Percentiles rank a stretch among this genome's conserved stretches.
Evolutionary conservation across 176 grass and related monocot species (phyloP).

Genomic region (Raddia distichophylla): DNA sequence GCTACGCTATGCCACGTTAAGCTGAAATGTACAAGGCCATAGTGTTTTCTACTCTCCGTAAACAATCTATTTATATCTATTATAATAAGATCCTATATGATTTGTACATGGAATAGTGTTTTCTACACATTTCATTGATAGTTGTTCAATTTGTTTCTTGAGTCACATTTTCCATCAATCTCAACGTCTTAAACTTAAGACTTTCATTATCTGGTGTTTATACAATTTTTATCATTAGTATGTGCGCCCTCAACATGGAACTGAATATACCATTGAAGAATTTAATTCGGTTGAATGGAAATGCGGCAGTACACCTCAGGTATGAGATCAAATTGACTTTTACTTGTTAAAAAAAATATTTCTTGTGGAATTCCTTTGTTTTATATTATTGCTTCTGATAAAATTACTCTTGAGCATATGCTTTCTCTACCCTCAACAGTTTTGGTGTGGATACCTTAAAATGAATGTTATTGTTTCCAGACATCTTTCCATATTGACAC

Average conservation of each 20-base stretch:
- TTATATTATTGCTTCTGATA: background rate
- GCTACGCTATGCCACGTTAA: no score
- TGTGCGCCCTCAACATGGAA: slow-evolving; percentile 60
- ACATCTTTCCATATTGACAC: background rate
- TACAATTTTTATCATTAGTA: slow-evolving; percentile 36
- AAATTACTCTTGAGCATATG: background rate
- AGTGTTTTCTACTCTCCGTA: background rate
- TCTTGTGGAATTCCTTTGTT: background rate
- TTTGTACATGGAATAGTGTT: background rate
- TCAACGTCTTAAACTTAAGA: slow-evolving; percentile 2
- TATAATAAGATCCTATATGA: background rate
- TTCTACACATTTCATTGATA: background rate
- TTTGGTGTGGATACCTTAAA: background rate
- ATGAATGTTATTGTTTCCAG: slow-evolving; percentile 2
- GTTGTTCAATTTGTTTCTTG: background rate
- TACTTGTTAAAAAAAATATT: slow-evolving; percentile 31
- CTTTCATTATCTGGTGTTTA: slow-evolving; percentile 1
- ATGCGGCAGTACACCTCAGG: slow-evolving; percentile 74
- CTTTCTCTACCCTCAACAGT: slow-evolving; percentile 7
- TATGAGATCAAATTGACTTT: slow-evolving; percentile 40
- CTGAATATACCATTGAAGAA: slow-evolving; percentile 68
- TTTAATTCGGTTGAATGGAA: slow-evolving; percentile 69
- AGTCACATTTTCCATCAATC: background rate
- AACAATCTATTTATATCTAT: background rate
- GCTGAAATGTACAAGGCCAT: no score